phyloP scores from a whole-genome alignment of 805 yeast species.

The Wickerhamomyces chambardii region DNA sequence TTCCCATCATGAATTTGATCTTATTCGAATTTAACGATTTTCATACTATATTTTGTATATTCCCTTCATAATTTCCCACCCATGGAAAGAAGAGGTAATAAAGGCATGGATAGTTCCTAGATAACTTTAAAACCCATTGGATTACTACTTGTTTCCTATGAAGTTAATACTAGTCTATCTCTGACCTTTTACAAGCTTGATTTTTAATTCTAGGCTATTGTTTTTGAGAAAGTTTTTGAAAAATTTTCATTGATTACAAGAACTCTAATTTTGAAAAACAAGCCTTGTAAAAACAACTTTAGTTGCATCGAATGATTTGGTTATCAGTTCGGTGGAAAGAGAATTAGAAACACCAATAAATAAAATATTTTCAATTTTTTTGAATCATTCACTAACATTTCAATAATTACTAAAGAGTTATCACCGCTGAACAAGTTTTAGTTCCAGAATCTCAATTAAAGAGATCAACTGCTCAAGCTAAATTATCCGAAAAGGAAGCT shows the following conservation, averaged over 20 bases:
- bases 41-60: neutral
- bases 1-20: too few relatives aligned
- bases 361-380: too few relatives aligned
- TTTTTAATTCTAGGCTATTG: neutral
- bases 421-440: conserved; percentile 29
- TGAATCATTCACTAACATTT: neutral
- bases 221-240: too few relatives aligned
- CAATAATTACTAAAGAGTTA: conserved; percentile 13
- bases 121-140: too few relatives aligned
- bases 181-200: neutral
- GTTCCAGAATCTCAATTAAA: conserved; percentile 82
- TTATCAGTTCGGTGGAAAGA: conserved; percentile 19
- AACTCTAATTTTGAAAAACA: too few relatives aligned
- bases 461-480: conserved; percentile 72
- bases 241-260: too few relatives aligned
- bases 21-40: too few relatives aligned
- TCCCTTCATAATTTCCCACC: neutral
- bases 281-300: neutral
- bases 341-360: neutral
- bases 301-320: conserved; percentile 17
- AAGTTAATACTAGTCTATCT: neutral
- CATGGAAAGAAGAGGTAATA: neutral
- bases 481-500: conserved; percentile 69
- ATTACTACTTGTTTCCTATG: too few relatives aligned
- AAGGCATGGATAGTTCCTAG: neutral